These are phyloP conservation scores for Babesia bigemina DNA, from an alignment of 169 alveolate genomes.

Conservation along the genomic window DNA sequence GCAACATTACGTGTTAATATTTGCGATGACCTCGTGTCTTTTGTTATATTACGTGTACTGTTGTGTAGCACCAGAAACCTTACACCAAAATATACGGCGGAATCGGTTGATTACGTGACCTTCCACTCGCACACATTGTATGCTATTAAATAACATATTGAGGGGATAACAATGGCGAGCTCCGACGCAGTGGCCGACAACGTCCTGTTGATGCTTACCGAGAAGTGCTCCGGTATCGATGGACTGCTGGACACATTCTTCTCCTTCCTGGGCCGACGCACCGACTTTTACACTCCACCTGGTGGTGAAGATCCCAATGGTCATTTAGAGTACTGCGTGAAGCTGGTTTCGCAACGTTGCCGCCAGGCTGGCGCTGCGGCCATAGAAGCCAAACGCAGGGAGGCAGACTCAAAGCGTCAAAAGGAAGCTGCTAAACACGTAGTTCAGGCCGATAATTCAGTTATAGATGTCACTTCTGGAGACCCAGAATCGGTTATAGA, in stretches of 20 bases:
- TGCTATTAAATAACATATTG: background rate
- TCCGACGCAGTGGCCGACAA: conserved; percentile 79
- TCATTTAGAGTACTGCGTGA: conserved; percentile 67
- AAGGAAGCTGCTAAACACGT: conserved; percentile 23
- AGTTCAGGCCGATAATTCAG: background rate
- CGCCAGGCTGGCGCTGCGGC: conserved; percentile 45
- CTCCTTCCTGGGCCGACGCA: conserved; percentile 93
- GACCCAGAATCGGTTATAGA: conserved; percentile 21
- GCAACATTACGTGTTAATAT: background rate
- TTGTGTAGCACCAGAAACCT: too few species aligned
- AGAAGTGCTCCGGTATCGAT: conserved; percentile 92
- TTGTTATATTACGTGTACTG: background rate
- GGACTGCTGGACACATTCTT: conserved; percentile 89
- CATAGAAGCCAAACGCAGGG: conserved; percentile 33
- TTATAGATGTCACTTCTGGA: conserved; percentile 19
- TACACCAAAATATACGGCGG: too few species aligned
- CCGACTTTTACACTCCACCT: conserved; percentile 90
- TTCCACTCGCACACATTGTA: background rate
- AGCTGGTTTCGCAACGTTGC: conserved; percentile 46
- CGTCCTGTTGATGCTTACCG: conserved; percentile 88
- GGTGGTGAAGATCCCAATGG: conserved; percentile 73
- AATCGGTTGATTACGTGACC: too few species aligned
- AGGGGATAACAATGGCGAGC: conserved; percentile 45
- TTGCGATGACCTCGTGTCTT: background rate
- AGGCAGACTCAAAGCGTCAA: conserved; percentile 17